phyloP scores from a whole-genome alignment of 1,139 yeast genomes.

The Entelexis sorbosivorans region DNA sequence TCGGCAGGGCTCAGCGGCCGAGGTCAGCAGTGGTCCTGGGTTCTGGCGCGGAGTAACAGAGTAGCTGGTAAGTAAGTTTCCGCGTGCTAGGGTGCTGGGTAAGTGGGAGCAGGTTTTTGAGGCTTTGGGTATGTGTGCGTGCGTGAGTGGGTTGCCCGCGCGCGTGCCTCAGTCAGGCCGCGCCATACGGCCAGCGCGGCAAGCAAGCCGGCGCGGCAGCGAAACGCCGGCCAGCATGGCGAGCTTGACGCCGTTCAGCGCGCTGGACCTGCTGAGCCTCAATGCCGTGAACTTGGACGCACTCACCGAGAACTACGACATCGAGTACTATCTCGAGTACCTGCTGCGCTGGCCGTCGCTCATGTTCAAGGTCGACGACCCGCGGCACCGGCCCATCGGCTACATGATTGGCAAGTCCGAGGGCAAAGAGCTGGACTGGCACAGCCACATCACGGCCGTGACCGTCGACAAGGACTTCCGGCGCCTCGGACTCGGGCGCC shows the following conservation, averaged over 20 bases:
- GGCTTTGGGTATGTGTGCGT: too few species aligned
- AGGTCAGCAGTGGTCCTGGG: slow-evolving; percentile 4
- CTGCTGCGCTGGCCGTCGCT: slow-evolving; percentile 79
- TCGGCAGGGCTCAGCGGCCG: not conserved
- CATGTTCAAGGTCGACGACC: slow-evolving; percentile 61
- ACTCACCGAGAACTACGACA: slow-evolving; percentile 78
- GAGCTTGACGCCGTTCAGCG: slow-evolving; percentile 71
- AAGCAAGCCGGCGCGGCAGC: too few species aligned
- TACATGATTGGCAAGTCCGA: slow-evolving; percentile 92
- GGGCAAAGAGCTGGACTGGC: slow-evolving; percentile 80
- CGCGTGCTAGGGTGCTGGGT: too few species aligned
- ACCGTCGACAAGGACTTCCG: slow-evolving; percentile 77
- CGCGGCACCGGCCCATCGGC: slow-evolving; percentile 28
- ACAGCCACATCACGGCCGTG: slow-evolving; percentile 92
- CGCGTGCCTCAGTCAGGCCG: not conserved
- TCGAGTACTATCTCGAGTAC: slow-evolving; percentile 75
- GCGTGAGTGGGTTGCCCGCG: not conserved
- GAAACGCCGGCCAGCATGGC: slow-evolving; percentile 42
- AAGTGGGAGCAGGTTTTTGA: too few species aligned
- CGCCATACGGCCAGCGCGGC: not conserved
- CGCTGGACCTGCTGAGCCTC: slow-evolving; percentile 64
- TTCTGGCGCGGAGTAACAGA: slow-evolving; percentile 29
- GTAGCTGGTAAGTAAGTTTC: too few species aligned
- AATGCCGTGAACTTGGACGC: slow-evolving; percentile 76
- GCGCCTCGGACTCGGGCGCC: slow-evolving; percentile 67